These are phyloP conservation scores for Lecanosticta acicola DNA, from an alignment of 2,329 filamentous ascomycete species.

Conservation along the genomic window DNA sequence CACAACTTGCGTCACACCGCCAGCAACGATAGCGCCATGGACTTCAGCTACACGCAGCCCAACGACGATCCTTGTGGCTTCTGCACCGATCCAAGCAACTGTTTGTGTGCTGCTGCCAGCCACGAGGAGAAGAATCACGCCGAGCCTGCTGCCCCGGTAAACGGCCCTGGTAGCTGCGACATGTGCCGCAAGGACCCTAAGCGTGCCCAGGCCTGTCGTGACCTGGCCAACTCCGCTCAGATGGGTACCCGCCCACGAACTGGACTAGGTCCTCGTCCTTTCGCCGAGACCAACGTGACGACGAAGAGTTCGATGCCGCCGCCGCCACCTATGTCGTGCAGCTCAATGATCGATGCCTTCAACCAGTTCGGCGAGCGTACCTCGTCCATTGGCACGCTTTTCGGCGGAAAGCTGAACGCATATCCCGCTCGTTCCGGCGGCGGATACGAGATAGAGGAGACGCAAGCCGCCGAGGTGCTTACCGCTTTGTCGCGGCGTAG, in stretches of 20 bases:
- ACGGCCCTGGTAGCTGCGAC: constrained; percentile 26
- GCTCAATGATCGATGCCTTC: constrained; percentile 19
- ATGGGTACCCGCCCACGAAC: constrained; percentile 6
- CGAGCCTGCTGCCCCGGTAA: constrained; percentile 5
- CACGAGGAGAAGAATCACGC: constrained; percentile 9
- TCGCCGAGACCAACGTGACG: not conserved
- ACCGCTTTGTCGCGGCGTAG: constrained; percentile 13
- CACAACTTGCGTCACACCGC: not conserved
- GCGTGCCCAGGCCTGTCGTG: constrained; percentile 24
- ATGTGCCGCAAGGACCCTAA: constrained; percentile 25
- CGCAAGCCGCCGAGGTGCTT: constrained; percentile 18
- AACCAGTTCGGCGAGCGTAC: constrained; percentile 20
- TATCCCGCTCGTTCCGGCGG: constrained; percentile 13
- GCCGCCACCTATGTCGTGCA: constrained; percentile 18
- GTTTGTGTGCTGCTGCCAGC: constrained; percentile 9
- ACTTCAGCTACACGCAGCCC: constrained; percentile 12
- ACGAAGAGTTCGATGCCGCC: constrained; percentile 7
- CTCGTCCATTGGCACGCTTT: constrained; percentile 17
- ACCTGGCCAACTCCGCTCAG: constrained; percentile 16
- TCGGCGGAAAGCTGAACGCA: constrained; percentile 17
- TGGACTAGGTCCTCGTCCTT: not conserved
- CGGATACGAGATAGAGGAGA: constrained; percentile 21
- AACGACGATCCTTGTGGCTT: constrained; percentile 27
- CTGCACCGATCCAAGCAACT: constrained; percentile 26
- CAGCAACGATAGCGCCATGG: constrained; percentile 20